Base-by-base conservation (phyloP, 2,329 filamentous ascomycete genomes). In the Sarocladium brachiariae region DNA sequence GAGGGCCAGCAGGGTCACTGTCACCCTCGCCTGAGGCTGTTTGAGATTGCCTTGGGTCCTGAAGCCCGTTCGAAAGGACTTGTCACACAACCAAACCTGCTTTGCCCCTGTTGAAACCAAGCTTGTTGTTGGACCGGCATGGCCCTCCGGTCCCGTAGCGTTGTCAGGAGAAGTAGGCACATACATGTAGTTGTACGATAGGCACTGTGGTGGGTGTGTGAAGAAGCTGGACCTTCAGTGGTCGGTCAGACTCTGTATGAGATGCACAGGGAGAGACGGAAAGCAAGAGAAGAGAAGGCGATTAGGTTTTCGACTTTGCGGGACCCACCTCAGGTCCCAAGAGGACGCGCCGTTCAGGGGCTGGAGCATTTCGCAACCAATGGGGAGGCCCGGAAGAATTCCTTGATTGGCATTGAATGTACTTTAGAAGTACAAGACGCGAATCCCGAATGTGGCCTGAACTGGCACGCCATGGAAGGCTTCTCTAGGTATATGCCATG, bases 271-370 rank as follows among this genome's bases (percentile, higher is more conserved):
- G n/a, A n/a, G n/a, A n/a, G n/a, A n/a, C n/a, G n/a, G n/a, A n/a
- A n/a, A n/a, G n/a, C n/a, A n/a, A n/a, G n/a, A n/a, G n/a, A n/a
- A n/a, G n/a, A n/a, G n/a, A n/a, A 10, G 7, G 37, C 21, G 21
- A 45, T 45, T 45, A 24, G 39, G 39, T 45, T 39, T 39, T 45
- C 39, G 39, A 45, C 11, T 47, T 31, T 16, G 16, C 8, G 25
- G 27, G 27, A 30, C 13, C 27, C 27, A 30, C 13, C 43, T 23
- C 24, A 19, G 27, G 19, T 19, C 23, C 25, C 7, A n/a, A 9
- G 11, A 10, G 25, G 46, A 49, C 46, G 46, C 46, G 46, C 46
- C 46, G 33, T 25, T 49, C 46, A 49, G 46, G 46, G 46, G 46
- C 46, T 37, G 46, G 25, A 7, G 24, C 19, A 18, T 8, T 30